Percentiles rank a stretch among this genome's conserved stretches.
Evolutionary conservation across 768 basidiomycete genomes (phyloP).

Genomic region (Tubosaeta brunneosetosa): DNA sequence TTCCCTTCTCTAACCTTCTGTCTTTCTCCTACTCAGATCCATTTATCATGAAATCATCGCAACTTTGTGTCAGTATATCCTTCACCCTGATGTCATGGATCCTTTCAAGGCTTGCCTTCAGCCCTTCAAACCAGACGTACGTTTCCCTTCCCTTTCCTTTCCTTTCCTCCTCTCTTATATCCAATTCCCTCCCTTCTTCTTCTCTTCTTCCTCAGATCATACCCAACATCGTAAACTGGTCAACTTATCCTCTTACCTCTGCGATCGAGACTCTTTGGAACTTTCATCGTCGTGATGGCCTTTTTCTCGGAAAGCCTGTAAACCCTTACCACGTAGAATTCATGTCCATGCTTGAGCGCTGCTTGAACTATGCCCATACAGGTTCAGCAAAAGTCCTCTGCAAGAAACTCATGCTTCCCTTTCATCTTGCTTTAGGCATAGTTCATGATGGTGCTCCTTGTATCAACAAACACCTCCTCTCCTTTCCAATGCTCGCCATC

Average conservation of each 20-base stretch:
- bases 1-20: no score
- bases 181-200: background rate
- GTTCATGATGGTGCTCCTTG: background rate
- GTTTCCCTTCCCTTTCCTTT: background rate
- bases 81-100: background rate
- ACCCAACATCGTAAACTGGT: slow-evolving; percentile 3
- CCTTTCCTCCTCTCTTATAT: no score
- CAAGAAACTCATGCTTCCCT: background rate
- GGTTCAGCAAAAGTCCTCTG: background rate
- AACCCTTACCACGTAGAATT: background rate
- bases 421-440: background rate
- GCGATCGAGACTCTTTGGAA: background rate
- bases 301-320: background rate
- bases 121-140: background rate
- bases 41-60: background rate
- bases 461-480: background rate
- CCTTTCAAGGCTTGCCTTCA: background rate
- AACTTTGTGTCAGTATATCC: background rate
- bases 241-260: background rate
- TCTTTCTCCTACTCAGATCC: background rate
- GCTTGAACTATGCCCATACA: slow-evolving; percentile 5
- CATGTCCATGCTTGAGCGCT: slow-evolving; percentile 6
- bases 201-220: slow-evolving; percentile 4
- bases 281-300: no score
- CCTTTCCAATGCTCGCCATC: background rate